Evolutionary conservation across 805 yeast genomes (phyloP), one percentile per base, ranked within the genome.

Genomic region (Kluyveromyces nonfermentans): DNA sequence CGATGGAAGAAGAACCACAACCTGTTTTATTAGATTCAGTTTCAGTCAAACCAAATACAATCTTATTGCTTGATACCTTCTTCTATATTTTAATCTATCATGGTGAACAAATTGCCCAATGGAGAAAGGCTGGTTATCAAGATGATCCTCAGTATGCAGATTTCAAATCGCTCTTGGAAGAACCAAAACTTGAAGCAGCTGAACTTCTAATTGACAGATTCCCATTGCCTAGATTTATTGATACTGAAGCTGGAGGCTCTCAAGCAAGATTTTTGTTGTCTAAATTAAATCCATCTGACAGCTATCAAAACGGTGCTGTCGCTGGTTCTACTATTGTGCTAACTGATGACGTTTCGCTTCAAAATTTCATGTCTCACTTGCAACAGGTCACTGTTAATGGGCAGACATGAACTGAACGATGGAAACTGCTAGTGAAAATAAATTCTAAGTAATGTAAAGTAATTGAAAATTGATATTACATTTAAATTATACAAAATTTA

Each of bases 191-290:
- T 43, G 99, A 93, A 65, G 97, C 97, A 18, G 90, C 95, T 6
- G 87, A 83, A 55, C 72, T 94, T 51, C 77, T 93, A 56, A 78
- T 84, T 33, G 97, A 93, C 61, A 77, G 99, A 61, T 90, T 87
- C 79, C 99, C 99, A 55, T 73, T 93, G 59, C 99, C 99, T 39
- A 78, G 98, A 67, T 93, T 90, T 60, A 89, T 93, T 54, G 96
- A 90, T 56, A 87, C 96, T 47, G 97, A 90, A 62, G 97, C 90
- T 56, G 97, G 98, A 56, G 97, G 96, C 44, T 89, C 97, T 14
- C 99, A 93, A 69, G 97, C 97, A 2, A 81, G 99, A 68, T 93
- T 93, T 74, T 74, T 93, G 65, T 80, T 87, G 65, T 86, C 97
- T 22, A 93, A 88, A 68, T 78, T 93, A 64, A 93, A 94, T 65